Evolutionary conservation across 495 filamentous ascomycete species (phyloP), one percentile per base, ranked within the genome.

Genomic region (Podospora anserina): DNA sequence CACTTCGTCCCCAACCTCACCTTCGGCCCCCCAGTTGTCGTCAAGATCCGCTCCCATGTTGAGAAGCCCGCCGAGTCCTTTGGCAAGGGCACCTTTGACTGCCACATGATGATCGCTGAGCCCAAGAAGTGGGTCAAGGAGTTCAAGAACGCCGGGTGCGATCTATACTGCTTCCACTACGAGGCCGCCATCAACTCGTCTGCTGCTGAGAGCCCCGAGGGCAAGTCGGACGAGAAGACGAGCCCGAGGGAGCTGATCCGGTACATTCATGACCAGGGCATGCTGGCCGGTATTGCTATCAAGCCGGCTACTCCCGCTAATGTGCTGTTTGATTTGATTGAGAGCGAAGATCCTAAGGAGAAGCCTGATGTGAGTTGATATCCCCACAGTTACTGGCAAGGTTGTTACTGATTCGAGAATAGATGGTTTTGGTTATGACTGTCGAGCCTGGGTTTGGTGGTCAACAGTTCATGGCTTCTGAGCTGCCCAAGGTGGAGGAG

Each of bases 41-140:
- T 90, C 65, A 96, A 93, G 82, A 95, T 99, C 66, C 90, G 95
- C 53, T 84, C 86, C 54, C 89, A 96, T 73, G 93, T 99, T 65
- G 88, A 89, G 57, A 71, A 71, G 64, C 82, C 84, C 20, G 71
- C 73, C 28, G 74, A 79, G 65, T 73, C 82, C 49, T 79, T 88
- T 70, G 91, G 90, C 4, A 90, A 88, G 74, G 95, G 95, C 27
- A 97, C 95, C 30, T 99, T 99, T 74, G 95, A 99, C 80, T 99
- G 95, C 86, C 95, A 99, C 78, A 98, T 99, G 96, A 99, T 99
- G 95, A 96, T 99, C 73, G 89, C 91, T 73, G 95, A 99, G 95
- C 95, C 95, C 61, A 94, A 98, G 82, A 94, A 92, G 85, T 99
- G 95, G 95, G 92, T 98, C 71, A 89, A 89, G 68, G 92, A 97